Evolutionary conservation across 2,329 filamentous ascomycete species (phyloP).

Genomic region (Epichloe sp.): DNA sequence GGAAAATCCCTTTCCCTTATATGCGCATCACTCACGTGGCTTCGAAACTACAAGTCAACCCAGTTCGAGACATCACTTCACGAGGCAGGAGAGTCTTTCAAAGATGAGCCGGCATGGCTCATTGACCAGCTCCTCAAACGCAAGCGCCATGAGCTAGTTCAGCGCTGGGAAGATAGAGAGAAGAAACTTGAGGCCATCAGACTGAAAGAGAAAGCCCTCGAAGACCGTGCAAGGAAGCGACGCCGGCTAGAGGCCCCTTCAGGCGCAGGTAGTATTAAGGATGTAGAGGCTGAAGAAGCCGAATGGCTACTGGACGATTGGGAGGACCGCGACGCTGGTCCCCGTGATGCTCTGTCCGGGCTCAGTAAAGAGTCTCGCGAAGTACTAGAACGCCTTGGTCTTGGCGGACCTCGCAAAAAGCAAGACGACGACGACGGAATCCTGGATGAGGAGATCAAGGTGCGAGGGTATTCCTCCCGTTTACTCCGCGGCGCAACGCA

Average conservation of each 20-base stretch:
- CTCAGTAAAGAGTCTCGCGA: constrained; percentile 65
- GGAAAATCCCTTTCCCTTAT: constrained; percentile 90
- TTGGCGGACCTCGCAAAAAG: constrained; percentile 24
- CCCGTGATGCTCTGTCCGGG: constrained; percentile 32
- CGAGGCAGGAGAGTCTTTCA: constrained; percentile 28
- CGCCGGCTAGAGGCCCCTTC: constrained; percentile 27
- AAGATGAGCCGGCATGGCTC: constrained; percentile 76
- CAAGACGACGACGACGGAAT: constrained; percentile 31
- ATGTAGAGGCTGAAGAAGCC: constrained; percentile 41
- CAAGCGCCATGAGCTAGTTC: constrained; percentile 52
- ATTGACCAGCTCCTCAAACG: constrained; percentile 60
- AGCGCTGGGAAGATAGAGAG: constrained; percentile 60
- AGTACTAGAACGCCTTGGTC: constrained; percentile 53
- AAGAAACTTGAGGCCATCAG: constrained; percentile 52
- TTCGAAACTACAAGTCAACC: constrained; percentile 64
- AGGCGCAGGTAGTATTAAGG: constrained; percentile 5
- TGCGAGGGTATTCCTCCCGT: constrained; percentile 16
- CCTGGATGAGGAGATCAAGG: constrained; percentile 55
- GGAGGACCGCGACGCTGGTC: constrained; percentile 34
- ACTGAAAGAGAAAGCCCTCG: constrained; percentile 46
- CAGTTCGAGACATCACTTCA: constrained; percentile 40
- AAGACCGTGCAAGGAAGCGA: constrained; percentile 34
- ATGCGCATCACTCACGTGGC: constrained; percentile 78
- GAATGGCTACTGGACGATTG: constrained; percentile 62
- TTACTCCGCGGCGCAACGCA: constrained; percentile 4